Percentiles rank a stretch among this genome's conserved stretches.
Evolutionary conservation across 192 early-diverging fungal genomes (phyloP).

Genomic region (Chytriomyces sp.): DNA sequence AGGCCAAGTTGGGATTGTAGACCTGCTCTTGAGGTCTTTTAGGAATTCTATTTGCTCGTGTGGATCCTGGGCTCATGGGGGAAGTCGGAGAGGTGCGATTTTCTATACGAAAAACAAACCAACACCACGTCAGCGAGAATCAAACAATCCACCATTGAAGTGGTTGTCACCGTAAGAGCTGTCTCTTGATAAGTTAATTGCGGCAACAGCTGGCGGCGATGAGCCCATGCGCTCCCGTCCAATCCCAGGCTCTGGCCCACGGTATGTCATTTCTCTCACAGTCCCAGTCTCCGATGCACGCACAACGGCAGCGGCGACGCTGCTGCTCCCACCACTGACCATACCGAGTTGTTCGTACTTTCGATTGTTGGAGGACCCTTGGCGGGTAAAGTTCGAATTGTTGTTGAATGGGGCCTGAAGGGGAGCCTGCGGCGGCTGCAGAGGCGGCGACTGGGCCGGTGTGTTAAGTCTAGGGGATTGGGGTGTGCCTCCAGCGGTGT

Average conservation of each 20-base stretch:
- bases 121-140: background rate
- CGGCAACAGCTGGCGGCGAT: too few relatives aligned
- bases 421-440: conserved; percentile 2
- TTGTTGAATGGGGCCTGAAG: background rate
- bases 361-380: background rate
- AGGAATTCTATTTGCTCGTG: conserved; percentile 9
- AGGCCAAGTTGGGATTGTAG: conserved; percentile 33
- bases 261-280: background rate
- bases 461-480: background rate
- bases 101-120: background rate
- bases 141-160: background rate
- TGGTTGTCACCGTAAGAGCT: background rate
- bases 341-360: conserved; percentile 30
- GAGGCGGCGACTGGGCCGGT: conserved; percentile 10
- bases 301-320: background rate
- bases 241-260: too few relatives aligned
- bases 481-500: background rate
- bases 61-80: conserved; percentile 4
- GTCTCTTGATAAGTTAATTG: conserved; percentile 12
- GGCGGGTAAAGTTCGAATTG: background rate
- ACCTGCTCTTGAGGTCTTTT: conserved; percentile 1
- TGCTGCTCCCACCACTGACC: conserved; percentile 24
- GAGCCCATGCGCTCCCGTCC: too few relatives aligned
- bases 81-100: background rate
- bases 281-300: background rate